These are phyloP conservation scores for Neurospora crassa DNA, from an alignment of 2,329 filamentous ascomycete genomes.

Conservation along the genomic window DNA sequence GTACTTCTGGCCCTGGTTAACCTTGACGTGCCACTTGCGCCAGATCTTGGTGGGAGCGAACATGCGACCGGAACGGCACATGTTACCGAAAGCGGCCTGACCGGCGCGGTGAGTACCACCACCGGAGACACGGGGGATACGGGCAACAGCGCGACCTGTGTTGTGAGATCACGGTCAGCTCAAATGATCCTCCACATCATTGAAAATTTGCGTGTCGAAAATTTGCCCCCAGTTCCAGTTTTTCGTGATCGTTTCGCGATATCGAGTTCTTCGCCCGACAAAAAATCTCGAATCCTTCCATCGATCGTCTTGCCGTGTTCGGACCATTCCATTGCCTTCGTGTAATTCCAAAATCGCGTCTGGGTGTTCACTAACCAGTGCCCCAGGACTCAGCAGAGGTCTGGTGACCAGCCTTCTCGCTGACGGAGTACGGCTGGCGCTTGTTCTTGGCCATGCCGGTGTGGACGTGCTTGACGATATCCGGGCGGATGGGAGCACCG, in stretches of 20 bases:
- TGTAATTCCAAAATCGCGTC: conserved; percentile 1
- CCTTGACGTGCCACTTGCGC: conserved; percentile 99
- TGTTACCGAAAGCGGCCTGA: conserved; percentile 99
- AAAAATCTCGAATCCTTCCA: background rate
- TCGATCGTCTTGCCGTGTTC: background rate
- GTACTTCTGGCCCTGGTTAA: conserved; percentile 97
- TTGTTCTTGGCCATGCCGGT: conserved; percentile 99
- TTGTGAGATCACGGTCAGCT: conserved; percentile 2
- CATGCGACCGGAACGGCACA: conserved; percentile 99
- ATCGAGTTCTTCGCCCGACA: background rate
- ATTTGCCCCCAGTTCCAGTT: background rate
- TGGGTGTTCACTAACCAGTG: conserved; percentile 17
- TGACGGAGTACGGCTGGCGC: conserved; percentile 98
- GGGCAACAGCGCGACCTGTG: conserved; percentile 95
- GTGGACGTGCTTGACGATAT: conserved; percentile 99
- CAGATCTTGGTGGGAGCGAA: conserved; percentile 99
- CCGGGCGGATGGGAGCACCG: conserved; percentile 91
- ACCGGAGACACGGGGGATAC: conserved; percentile 99
- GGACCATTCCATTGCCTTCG: background rate
- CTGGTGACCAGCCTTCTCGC: conserved; percentile 99
- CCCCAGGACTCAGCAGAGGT: conserved; percentile 97
- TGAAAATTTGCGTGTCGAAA: background rate
- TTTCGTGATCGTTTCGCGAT: background rate
- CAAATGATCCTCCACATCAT: background rate
- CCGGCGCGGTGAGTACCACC: conserved; percentile 99